Evolutionary conservation across 176 grass and related monocot genomes (phyloP).

Genomic region (Bothriochloa decipiens): DNA sequence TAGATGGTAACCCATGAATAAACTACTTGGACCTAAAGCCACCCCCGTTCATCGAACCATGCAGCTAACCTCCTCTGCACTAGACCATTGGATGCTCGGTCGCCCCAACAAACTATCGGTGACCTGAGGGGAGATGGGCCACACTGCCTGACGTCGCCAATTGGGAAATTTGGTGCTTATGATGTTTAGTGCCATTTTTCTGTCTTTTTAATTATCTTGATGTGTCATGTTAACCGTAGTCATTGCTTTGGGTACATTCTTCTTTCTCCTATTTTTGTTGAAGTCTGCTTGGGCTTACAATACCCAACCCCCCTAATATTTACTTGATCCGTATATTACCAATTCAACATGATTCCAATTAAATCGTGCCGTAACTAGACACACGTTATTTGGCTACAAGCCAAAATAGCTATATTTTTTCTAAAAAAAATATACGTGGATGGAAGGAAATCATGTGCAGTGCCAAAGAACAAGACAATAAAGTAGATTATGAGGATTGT

Average conservation of each 20-base stretch:
- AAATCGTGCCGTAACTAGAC: no score
- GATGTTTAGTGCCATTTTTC: neutral
- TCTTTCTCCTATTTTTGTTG: neutral
- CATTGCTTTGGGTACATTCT: constrained; percentile 28
- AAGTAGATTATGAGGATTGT: neutral
- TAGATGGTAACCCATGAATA: constrained; percentile 1
- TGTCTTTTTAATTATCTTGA: constrained; percentile 25
- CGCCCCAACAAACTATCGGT: constrained; percentile 7
- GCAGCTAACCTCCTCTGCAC: neutral
- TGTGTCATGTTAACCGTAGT: constrained; percentile 2
- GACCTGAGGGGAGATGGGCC: constrained; percentile 28
- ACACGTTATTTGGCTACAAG: neutral
- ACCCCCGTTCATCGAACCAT: neutral
- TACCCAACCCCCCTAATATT: no score
- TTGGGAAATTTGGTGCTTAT: neutral
- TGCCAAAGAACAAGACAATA: neutral
- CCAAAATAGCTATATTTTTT: neutral
- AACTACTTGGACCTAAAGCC: constrained; percentile 1
- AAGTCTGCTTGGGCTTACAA: no score
- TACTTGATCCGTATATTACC: neutral
- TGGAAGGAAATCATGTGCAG: neutral
- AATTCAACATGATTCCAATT: neutral
- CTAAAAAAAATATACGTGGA: neutral
- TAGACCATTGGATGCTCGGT: constrained; percentile 26
- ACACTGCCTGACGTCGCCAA: constrained; percentile 31